Evolutionary conservation across 768 basidiomycete genomes (phyloP).

Genomic region (Psilocybe cubensis): DNA sequence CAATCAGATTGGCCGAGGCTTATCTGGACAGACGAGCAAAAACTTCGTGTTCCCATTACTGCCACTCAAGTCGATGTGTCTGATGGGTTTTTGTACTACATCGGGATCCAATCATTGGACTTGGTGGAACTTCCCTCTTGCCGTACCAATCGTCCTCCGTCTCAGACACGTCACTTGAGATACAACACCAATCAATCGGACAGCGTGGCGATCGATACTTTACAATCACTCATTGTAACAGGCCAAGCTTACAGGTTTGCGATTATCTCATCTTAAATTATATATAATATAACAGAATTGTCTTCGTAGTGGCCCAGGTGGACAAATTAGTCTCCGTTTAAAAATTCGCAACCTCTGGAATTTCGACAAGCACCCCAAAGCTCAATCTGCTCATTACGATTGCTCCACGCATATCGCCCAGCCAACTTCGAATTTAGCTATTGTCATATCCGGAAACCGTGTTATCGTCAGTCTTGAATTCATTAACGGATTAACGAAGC

Average conservation of each 20-base stretch:
- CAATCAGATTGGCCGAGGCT: slow-evolving; percentile 53
- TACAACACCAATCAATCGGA: slow-evolving; percentile 47
- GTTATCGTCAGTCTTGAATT: slow-evolving; percentile 47
- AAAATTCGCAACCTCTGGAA: slow-evolving; percentile 59
- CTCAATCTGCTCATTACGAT: slow-evolving; percentile 43
- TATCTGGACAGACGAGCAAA: slow-evolving; percentile 51
- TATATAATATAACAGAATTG: slow-evolving; percentile 6
- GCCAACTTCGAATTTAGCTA: slow-evolving; percentile 37
- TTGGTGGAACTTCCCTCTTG: slow-evolving; percentile 53
- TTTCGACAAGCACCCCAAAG: slow-evolving; percentile 57
- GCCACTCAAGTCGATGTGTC: slow-evolving; percentile 43
- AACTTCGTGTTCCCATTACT: slow-evolving; percentile 40
- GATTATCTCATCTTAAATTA: not conserved
- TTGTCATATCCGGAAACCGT: slow-evolving; percentile 46
- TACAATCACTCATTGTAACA: slow-evolving; percentile 48
- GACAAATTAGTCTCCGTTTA: slow-evolving; percentile 46
- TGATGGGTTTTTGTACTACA: slow-evolving; percentile 49
- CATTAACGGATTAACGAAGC: slow-evolving; percentile 40
- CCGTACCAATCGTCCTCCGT: slow-evolving; percentile 44
- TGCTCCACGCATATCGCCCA: slow-evolving; percentile 40
- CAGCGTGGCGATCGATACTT: slow-evolving; percentile 46
- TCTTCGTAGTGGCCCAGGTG: slow-evolving; percentile 37
- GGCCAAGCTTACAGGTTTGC: slow-evolving; percentile 44
- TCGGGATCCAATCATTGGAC: slow-evolving; percentile 46
- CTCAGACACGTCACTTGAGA: slow-evolving; percentile 47